Conservation (phyloP, 805 yeast species). For the Lipomyces orientalis region DNA sequence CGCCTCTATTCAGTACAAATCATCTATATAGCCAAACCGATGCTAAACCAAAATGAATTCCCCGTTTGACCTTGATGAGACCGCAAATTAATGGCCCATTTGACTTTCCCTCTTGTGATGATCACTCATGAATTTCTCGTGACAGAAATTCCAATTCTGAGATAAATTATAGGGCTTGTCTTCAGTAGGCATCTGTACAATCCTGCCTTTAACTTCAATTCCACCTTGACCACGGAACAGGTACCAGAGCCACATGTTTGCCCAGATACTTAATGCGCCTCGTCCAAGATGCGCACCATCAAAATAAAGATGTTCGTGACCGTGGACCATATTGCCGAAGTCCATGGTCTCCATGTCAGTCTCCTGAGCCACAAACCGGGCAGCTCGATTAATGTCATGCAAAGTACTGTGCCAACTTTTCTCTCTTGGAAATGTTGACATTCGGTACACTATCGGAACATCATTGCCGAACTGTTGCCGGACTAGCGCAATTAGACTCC, state of each 20-base stretch:
- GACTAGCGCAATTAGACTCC: slow-evolving; percentile 9
- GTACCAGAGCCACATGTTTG: slow-evolving; percentile 18
- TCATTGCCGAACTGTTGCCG: slow-evolving; percentile 28
- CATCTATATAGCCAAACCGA: background rate
- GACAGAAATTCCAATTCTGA: slow-evolving; percentile 1
- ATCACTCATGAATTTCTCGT: slow-evolving; percentile 1
- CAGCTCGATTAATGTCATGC: slow-evolving; percentile 19
- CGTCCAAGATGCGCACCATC: slow-evolving; percentile 12
- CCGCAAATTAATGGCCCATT: background rate
- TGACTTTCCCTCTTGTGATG: background rate
- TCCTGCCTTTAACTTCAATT: slow-evolving; percentile 9
- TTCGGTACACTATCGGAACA: slow-evolving; percentile 30
- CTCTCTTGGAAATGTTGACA: slow-evolving; percentile 14
- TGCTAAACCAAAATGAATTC: background rate
- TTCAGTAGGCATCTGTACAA: slow-evolving; percentile 3
- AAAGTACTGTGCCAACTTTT: slow-evolving; percentile 13
- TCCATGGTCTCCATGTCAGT: slow-evolving; percentile 12
- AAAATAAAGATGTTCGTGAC: background rate
- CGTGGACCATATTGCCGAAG: slow-evolving; percentile 6
- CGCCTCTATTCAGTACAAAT: background rate
- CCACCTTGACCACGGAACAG: slow-evolving; percentile 17
- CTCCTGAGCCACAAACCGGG: slow-evolving; percentile 16
- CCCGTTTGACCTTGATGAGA: background rate
- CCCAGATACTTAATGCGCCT: slow-evolving; percentile 4
- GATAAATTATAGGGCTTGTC: background rate